Percentiles rank a stretch among this genome's conserved stretches.
These are phyloP conservation scores for Botryotinia globosa DNA, from an alignment of 2,329 filamentous ascomycete genomes.

Conservation along the genomic window DNA sequence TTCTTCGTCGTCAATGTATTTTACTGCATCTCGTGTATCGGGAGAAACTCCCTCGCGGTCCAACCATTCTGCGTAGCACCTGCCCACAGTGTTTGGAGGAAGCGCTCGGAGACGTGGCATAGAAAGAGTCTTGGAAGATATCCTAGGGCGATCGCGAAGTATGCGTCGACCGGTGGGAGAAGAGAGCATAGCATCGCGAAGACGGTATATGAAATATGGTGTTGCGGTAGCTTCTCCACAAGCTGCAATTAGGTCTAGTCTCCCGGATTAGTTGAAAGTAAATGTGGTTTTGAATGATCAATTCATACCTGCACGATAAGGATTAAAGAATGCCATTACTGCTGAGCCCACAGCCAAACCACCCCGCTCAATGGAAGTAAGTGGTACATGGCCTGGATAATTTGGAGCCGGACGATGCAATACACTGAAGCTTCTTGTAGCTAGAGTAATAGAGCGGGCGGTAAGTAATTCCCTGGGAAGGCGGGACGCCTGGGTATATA, in stretches of 20 bases:
- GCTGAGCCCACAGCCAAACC: conserved; percentile 66
- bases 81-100: conserved; percentile 71
- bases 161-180: conserved; percentile 84
- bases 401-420: conserved; percentile 66
- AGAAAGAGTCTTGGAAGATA: conserved; percentile 70
- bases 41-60: conserved; percentile 90
- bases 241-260: conserved; percentile 81
- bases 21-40: conserved; percentile 77
- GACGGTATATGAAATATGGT: conserved; percentile 90
- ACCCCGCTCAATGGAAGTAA: conserved; percentile 73
- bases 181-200: conserved; percentile 87
- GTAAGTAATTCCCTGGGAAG: conserved; percentile 33
- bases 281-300: not conserved
- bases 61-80: conserved; percentile 84
- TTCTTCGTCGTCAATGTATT: conserved; percentile 92
- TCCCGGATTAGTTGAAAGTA: conserved; percentile 7
- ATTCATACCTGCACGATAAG: conserved; percentile 68
- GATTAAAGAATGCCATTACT: conserved; percentile 65
- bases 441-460: conserved; percentile 30
- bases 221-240: conserved; percentile 93
- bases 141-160: conserved; percentile 82
- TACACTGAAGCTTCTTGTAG: conserved; percentile 64
- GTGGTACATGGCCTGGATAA: conserved; percentile 73
- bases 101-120: conserved; percentile 67
- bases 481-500: conserved; percentile 21